phyloP scores from a whole-genome alignment of 31 red algal genomes.

The Endocladia muricata region DNA sequence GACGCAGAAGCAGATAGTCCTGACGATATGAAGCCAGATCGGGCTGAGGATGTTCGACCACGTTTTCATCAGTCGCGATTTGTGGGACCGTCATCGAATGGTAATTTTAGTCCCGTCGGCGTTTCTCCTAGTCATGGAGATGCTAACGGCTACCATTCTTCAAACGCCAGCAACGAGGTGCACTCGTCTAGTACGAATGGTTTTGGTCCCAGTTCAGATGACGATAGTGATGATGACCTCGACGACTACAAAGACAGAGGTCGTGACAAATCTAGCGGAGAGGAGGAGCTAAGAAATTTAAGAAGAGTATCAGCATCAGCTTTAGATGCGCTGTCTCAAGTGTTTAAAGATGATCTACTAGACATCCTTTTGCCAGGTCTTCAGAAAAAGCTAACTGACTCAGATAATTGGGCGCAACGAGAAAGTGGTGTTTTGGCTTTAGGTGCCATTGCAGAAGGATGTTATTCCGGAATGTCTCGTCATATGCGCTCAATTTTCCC shows the following conservation, averaged over 20 bases:
- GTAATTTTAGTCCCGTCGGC: neutral
- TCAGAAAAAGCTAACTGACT: conserved; percentile 42
- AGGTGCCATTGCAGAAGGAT: conserved; percentile 80
- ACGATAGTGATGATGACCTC: conserved; percentile 21
- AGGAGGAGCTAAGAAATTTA: conserved; percentile 78
- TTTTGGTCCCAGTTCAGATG: conserved; percentile 17
- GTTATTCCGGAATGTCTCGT: conserved; percentile 58
- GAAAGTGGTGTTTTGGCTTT: conserved; percentile 82
- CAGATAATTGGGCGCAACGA: conserved; percentile 57
- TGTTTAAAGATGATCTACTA: conserved; percentile 71
- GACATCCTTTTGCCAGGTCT: conserved; percentile 51
- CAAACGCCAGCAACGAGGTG: neutral
- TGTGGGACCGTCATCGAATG: conserved; percentile 17
- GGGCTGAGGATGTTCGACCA: conserved; percentile 61
- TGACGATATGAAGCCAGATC: conserved; percentile 43
- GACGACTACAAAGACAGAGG: conserved; percentile 36
- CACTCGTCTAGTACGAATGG: conserved; percentile 12
- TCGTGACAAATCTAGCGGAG: conserved; percentile 30
- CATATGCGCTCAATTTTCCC: conserved; percentile 50
- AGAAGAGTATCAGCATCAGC: conserved; percentile 70
- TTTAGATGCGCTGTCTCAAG: conserved; percentile 61
- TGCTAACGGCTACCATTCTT: neutral
- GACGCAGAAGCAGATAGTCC: conserved; percentile 38
- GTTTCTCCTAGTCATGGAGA: neutral
- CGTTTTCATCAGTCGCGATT: conserved; percentile 73